Conservation (phyloP, 2,329 filamentous ascomycete species). For the Penicillium fuscoglaucum region DNA sequence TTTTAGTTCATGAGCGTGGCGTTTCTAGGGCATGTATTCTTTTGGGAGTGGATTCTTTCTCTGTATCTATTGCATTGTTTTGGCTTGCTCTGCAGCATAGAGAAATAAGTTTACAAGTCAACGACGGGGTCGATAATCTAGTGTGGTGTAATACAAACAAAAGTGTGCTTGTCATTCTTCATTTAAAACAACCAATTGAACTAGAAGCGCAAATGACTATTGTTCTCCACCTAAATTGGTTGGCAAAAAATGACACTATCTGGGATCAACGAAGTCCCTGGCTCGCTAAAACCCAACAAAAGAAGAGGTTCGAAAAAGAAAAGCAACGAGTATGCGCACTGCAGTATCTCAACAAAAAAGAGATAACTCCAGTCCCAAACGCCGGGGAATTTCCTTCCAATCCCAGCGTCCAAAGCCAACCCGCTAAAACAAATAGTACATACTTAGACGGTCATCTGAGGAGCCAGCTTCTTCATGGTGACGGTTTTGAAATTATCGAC, state of each 20-base stretch:
- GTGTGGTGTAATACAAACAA: neutral
- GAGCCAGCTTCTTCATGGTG: slow-evolving; percentile 46
- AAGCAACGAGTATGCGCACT: neutral
- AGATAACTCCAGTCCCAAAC: slow-evolving; percentile 16
- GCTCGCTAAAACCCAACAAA: neutral
- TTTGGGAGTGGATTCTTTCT: neutral
- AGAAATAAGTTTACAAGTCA: neutral
- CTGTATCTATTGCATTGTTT: slow-evolving; percentile 4
- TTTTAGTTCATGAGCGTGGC: slow-evolving; percentile 24
- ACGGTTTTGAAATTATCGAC: slow-evolving; percentile 45
- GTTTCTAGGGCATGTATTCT: slow-evolving; percentile 20
- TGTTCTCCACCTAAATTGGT: neutral
- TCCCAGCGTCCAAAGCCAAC: slow-evolving; percentile 13
- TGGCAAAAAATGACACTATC: neutral
- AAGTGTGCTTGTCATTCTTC: neutral
- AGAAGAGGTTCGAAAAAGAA: neutral
- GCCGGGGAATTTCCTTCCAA: slow-evolving; percentile 15
- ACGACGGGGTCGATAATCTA: neutral
- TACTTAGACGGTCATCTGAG: slow-evolving; percentile 37
- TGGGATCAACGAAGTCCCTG: neutral
- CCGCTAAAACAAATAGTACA: slow-evolving; percentile 18
- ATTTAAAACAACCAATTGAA: neutral
- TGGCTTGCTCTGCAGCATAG: neutral
- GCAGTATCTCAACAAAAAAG: slow-evolving; percentile 4
- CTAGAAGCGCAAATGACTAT: neutral